A percentile compares a stretch with the other conserved stretches of the same genome.
phyloP scores from a whole-genome alignment of 2,329 filamentous ascomycete genomes.

The Fusarium transvaalense region DNA sequence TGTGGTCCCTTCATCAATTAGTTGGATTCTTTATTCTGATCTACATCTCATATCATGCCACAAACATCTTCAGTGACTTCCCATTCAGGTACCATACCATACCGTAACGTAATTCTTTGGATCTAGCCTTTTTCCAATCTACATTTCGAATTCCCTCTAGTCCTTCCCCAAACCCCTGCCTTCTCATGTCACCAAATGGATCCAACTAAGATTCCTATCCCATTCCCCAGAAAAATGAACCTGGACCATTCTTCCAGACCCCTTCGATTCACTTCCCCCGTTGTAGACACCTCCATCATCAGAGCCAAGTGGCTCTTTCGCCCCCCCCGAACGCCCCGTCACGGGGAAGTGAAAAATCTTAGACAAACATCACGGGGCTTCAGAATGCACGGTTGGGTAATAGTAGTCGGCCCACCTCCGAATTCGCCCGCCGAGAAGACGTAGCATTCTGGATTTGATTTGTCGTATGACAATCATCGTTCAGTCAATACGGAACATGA shows the following conservation, averaged over 20 bases:
- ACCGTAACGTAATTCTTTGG: slow-evolving; percentile 1
- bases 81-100: neutral
- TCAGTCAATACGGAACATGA: slow-evolving; percentile 1
- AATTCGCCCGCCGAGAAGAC: slow-evolving; percentile 40
- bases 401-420: slow-evolving; percentile 35
- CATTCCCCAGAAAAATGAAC: slow-evolving; percentile 36
- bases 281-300: slow-evolving; percentile 38
- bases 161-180: slow-evolving; percentile 21
- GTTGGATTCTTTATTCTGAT: slow-evolving; percentile 39
- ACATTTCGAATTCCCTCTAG: slow-evolving; percentile 12
- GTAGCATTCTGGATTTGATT: slow-evolving; percentile 39
- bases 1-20: neutral
- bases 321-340: slow-evolving; percentile 36
- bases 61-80: neutral
- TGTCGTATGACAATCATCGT: slow-evolving; percentile 40
- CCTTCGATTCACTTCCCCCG: slow-evolving; percentile 37
- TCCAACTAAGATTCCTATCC: neutral
- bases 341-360: slow-evolving; percentile 34
- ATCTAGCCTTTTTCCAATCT: slow-evolving; percentile 4
- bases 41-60: slow-evolving; percentile 39
- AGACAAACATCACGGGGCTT: slow-evolving; percentile 38
- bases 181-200: slow-evolving; percentile 16
- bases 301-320: slow-evolving; percentile 32
- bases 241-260: slow-evolving; percentile 37
- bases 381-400: slow-evolving; percentile 43